phyloP scores from a whole-genome alignment of 2,329 filamentous ascomycete genomes.

The Pestalotiopsis sp. region DNA sequence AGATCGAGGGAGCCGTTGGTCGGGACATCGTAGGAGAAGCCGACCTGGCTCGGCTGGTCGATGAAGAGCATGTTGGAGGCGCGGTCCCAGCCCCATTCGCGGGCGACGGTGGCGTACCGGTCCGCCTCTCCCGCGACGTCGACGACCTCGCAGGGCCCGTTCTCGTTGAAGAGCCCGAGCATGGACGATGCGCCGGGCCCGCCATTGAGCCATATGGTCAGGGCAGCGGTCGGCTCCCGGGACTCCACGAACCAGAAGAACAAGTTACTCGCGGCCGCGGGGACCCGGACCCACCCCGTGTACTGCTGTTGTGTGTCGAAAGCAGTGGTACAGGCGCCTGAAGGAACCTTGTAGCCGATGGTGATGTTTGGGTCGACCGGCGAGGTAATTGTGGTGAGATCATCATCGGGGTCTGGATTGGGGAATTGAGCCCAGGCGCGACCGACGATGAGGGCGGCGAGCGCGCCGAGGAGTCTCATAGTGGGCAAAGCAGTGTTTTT shows the following conservation, averaged over 20 bases:
- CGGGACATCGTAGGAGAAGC: constrained; percentile 64
- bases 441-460: constrained; percentile 3
- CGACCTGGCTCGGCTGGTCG: constrained; percentile 67
- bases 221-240: constrained; percentile 41
- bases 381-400: constrained; percentile 60
- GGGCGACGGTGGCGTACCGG: constrained; percentile 56
- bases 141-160: constrained; percentile 24
- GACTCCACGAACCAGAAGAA: constrained; percentile 56
- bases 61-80: constrained; percentile 52
- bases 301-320: constrained; percentile 70
- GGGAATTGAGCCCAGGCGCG: constrained; percentile 34
- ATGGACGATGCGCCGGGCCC: constrained; percentile 68
- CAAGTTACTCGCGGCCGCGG: constrained; percentile 47
- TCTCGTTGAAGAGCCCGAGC: constrained; percentile 58
- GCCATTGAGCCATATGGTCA: constrained; percentile 68
- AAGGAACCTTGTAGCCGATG: constrained; percentile 66
- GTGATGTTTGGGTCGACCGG: constrained; percentile 66
- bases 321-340: constrained; percentile 65
- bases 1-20: constrained; percentile 58
- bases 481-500: constrained; percentile 8
- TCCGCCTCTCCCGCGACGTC: constrained; percentile 37
- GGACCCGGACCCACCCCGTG: constrained; percentile 69
- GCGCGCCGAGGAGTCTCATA: constrained; percentile 17
- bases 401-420: constrained; percentile 22
- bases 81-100: constrained; percentile 69